Evolutionary conservation across 306 rosid species (phyloP).

Genomic region (Parietaria judaica): DNA sequence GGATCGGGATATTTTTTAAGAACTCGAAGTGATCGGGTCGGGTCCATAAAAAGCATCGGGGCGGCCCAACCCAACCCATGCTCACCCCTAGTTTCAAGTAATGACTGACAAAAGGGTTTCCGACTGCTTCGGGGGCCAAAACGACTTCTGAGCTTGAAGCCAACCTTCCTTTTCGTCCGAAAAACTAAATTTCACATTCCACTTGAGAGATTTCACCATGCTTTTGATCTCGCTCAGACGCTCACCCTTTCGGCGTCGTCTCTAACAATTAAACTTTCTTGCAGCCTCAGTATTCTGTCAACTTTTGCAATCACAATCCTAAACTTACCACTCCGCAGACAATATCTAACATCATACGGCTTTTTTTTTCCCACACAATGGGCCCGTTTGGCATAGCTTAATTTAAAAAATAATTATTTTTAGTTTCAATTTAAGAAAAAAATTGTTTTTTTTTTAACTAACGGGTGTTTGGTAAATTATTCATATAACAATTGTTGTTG

Average conservation of each 20-base stretch:
- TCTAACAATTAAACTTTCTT: constrained; percentile 53
- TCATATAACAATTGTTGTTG: too few species aligned
- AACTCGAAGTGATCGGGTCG: too few species aligned
- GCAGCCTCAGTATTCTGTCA: constrained; percentile 82
- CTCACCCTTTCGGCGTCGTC: constrained; percentile 49
- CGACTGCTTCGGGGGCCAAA: constrained; percentile 63
- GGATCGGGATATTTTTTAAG: too few species aligned
- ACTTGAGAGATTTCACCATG: constrained; percentile 49
- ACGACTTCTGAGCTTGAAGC: constrained; percentile 56
- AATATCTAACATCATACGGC: too few species aligned
- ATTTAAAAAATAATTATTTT: too few species aligned
- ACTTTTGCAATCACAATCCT: constrained; percentile 61
- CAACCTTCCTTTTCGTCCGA: constrained; percentile 44
- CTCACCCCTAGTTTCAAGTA: constrained; percentile 19
- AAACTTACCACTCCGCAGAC: constrained; percentile 32
- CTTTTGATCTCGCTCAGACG: constrained; percentile 58
- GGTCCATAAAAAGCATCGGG: too few species aligned
- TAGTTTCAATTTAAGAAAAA: too few species aligned
- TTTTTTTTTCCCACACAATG: too few species aligned
- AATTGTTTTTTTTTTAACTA: too few species aligned
- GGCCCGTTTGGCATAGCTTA: too few species aligned
- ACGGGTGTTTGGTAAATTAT: too few species aligned
- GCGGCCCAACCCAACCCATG: too few species aligned
- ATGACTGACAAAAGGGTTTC: constrained; percentile 50
- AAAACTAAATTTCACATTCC: constrained; percentile 47